phyloP scores from a whole-genome alignment of 176 grass and related monocot species.

The Bothriochloa decipiens region DNA sequence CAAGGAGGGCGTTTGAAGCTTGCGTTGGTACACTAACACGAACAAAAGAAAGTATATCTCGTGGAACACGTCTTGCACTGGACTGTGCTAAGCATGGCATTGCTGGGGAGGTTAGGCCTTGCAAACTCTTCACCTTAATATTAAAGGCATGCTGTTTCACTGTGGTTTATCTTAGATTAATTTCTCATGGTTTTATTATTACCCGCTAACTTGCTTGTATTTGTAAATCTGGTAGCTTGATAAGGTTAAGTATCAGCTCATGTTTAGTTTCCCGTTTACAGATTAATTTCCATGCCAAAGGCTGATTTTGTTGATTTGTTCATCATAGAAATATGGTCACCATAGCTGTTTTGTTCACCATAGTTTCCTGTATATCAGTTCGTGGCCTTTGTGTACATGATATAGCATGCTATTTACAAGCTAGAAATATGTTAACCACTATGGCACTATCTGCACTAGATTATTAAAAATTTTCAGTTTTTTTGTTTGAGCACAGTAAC shows the following conservation, averaged over 20 bases:
- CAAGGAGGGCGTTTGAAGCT: slow-evolving; percentile 75
- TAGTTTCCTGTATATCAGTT: not conserved
- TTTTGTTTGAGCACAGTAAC: slow-evolving; percentile 12
- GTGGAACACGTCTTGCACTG: slow-evolving; percentile 91
- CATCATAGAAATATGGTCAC: slow-evolving; percentile 5
- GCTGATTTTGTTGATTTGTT: not conserved
- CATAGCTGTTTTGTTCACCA: not conserved
- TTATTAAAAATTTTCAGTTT: not conserved
- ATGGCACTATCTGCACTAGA: slow-evolving; percentile 7
- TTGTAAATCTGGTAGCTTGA: slow-evolving; percentile 34
- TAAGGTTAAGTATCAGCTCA: slow-evolving; percentile 6
- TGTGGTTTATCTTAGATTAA: slow-evolving; percentile 30
- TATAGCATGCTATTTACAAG: slow-evolving; percentile 6
- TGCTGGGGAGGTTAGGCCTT: slow-evolving; percentile 84
- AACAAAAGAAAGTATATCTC: slow-evolving; percentile 93
- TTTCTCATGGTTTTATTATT: not conserved
- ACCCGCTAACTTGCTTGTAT: slow-evolving; percentile 23
- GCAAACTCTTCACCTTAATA: slow-evolving; percentile 41
- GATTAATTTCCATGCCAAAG: not conserved
- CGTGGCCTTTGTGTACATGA: slow-evolving; percentile 5
- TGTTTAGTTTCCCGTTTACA: not conserved
- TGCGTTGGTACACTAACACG: slow-evolving; percentile 81
- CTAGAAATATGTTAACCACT: slow-evolving; percentile 22
- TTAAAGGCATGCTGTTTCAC: slow-evolving; percentile 4
- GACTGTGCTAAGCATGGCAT: slow-evolving; percentile 95